Conservation (phyloP, 2,329 filamentous ascomycete species). For the Monosporascus sp. region DNA sequence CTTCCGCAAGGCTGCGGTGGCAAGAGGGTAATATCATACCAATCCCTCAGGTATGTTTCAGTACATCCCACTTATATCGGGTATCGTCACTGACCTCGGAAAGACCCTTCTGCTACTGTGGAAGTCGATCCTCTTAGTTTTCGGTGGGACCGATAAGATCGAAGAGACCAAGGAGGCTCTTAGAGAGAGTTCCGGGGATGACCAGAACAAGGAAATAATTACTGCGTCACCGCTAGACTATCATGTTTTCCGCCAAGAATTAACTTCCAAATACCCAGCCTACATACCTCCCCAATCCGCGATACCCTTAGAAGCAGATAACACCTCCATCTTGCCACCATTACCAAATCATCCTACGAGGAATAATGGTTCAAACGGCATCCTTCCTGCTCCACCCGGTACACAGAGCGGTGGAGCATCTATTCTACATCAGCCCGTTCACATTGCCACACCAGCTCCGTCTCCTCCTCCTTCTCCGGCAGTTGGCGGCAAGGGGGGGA, state of each 20-base stretch:
- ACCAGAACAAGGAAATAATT: constrained; percentile 69
- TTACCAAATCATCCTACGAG: constrained; percentile 68
- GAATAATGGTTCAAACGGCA: constrained; percentile 54
- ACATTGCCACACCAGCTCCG: constrained; percentile 96
- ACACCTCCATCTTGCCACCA: constrained; percentile 84
- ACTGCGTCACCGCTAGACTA: constrained; percentile 94
- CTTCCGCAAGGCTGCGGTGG: constrained; percentile 65
- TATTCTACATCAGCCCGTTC: constrained; percentile 91
- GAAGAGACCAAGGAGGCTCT: constrained; percentile 68
- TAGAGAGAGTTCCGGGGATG: constrained; percentile 51
- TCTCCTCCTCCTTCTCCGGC: constrained; percentile 89
- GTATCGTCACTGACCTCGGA: constrained; percentile 3
- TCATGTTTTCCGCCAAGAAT: constrained; percentile 91
- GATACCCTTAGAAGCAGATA: constrained; percentile 82
- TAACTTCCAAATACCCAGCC: constrained; percentile 94
- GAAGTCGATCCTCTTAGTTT: constrained; percentile 83
- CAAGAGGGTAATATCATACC: constrained; percentile 59
- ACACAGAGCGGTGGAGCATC: constrained; percentile 59
- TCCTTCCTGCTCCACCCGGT: constrained; percentile 51
- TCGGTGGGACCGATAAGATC: constrained; percentile 73
- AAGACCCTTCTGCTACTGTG: constrained; percentile 78
- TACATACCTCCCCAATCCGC: constrained; percentile 83
- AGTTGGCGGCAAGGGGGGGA: constrained; percentile 84
- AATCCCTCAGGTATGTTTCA: constrained; percentile 53
- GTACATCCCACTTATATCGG: not conserved